These are phyloP conservation scores for Leccinum uliginosum DNA, from an alignment of 768 basidiomycete species.

Conservation along the genomic window DNA sequence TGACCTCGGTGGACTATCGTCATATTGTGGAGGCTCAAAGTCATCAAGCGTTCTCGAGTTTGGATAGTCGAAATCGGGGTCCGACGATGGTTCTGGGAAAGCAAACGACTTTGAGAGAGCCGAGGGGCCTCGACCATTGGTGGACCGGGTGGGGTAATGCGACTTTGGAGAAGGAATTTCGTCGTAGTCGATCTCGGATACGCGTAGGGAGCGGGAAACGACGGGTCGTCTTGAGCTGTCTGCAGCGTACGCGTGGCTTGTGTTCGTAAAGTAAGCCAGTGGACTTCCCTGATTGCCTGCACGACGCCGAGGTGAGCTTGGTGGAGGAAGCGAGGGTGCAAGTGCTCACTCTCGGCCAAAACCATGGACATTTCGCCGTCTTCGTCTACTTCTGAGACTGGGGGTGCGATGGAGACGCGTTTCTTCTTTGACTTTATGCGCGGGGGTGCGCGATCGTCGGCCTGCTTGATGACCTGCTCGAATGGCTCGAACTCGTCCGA, in stretches of 20 bases:
- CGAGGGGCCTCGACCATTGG: conserved; percentile 35
- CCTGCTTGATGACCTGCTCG: conserved; percentile 67
- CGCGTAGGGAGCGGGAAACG: conserved; percentile 45
- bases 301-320: conserved; percentile 3
- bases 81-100: conserved; percentile 18
- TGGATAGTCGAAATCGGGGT: conserved; percentile 24
- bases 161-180: conserved; percentile 56
- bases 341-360: conserved; percentile 59
- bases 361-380: conserved; percentile 80
- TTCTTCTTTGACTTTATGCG: conserved; percentile 49
- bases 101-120: conserved; percentile 28
- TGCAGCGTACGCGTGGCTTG: conserved; percentile 37
- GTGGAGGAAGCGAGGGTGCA: not conserved
- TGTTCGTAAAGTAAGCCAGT: conserved; percentile 33
- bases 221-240: conserved; percentile 31
- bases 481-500: conserved; percentile 84
- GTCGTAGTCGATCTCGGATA: conserved; percentile 58
- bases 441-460: conserved; percentile 62
- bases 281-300: conserved; percentile 31
- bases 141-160: conserved; percentile 26
- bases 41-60: conserved; percentile 25
- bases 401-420: conserved; percentile 36
- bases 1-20: conserved; percentile 30
- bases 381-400: conserved; percentile 40
- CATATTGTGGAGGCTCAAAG: conserved; percentile 18